Evolutionary conservation across 805 yeast genomes (phyloP).

Genomic region (Saccharomycopsis sp.): DNA sequence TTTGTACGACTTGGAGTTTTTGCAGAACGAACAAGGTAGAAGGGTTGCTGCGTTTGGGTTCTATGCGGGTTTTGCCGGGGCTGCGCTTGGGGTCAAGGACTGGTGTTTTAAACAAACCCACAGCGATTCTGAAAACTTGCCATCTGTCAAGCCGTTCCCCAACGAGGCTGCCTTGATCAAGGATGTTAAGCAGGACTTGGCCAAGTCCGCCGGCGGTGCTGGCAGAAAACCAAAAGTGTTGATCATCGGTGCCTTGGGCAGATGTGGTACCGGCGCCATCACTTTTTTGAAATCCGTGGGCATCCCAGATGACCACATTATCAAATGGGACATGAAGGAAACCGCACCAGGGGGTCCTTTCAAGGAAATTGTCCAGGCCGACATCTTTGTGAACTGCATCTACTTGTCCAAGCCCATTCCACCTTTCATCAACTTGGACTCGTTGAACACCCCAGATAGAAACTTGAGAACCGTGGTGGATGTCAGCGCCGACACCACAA

Average conservation of each 20-base stretch:
- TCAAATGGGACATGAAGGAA: constrained; percentile 96
- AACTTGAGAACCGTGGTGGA: constrained; percentile 87
- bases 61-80: constrained; percentile 99
- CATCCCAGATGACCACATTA: constrained; percentile 71
- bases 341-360: constrained; percentile 97
- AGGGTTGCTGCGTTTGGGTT: constrained; percentile 99
- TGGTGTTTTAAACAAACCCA: constrained; percentile 89
- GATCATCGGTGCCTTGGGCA: constrained; percentile 94
- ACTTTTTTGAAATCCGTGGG: constrained; percentile 78
- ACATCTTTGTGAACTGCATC: constrained; percentile 92
- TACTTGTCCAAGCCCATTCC: constrained; percentile 89
- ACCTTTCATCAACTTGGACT: constrained; percentile 70
- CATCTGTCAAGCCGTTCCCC: constrained; percentile 74
- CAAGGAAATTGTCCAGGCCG: constrained; percentile 76
- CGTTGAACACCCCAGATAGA: constrained; percentile 60
- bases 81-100: constrained; percentile 89
- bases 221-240: constrained; percentile 68
- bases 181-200: constrained; percentile 56
- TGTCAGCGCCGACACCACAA: constrained; percentile 97
- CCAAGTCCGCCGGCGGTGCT: constrained; percentile 38
- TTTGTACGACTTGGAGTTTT: constrained; percentile 87
- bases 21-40: constrained; percentile 90
- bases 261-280: constrained; percentile 97
- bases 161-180: constrained; percentile 66
- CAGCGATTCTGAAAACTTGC: constrained; percentile 49